These are phyloP conservation scores for Colletotrichum musicola DNA, from an alignment of 2,329 filamentous ascomycete species.

Conservation along the genomic window DNA sequence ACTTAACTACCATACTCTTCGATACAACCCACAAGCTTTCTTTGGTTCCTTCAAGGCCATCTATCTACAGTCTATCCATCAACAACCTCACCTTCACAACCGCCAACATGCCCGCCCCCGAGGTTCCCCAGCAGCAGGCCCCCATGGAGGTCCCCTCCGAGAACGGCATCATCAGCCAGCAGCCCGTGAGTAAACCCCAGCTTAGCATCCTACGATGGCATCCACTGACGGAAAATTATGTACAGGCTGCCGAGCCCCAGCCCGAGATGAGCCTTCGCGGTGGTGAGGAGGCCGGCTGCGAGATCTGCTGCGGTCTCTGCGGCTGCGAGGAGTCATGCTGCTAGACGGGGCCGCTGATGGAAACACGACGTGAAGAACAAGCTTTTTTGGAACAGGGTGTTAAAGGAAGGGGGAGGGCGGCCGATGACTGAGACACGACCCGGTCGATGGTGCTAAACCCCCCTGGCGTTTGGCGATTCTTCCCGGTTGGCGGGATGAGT, in stretches of 20 bases:
- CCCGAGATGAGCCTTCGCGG: slow-evolving; percentile 58
- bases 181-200: slow-evolving; percentile 52
- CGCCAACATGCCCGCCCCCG: slow-evolving; percentile 55
- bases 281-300: slow-evolving; percentile 60
- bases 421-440: slow-evolving; percentile 3
- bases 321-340: slow-evolving; percentile 59
- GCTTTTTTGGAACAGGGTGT: not conserved
- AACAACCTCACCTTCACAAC: not conserved
- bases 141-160: slow-evolving; percentile 55
- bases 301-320: slow-evolving; percentile 61
- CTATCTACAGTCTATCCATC: not conserved
- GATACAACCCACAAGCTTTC: not conserved
- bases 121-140: slow-evolving; percentile 58
- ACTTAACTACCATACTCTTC: not conserved
- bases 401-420: not conserved
- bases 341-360: slow-evolving; percentile 42
- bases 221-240: not conserved
- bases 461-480: slow-evolving; percentile 32
- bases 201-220: not conserved
- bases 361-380: not conserved
- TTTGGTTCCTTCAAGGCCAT: not conserved
- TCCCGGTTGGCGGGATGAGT: not conserved
- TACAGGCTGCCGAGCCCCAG: slow-evolving; percentile 44
- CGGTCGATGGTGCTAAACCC: not conserved
- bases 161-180: slow-evolving; percentile 54